Conservation (phyloP, 768 basidiomycete genomes). For the Lactifluus pinguis region DNA sequence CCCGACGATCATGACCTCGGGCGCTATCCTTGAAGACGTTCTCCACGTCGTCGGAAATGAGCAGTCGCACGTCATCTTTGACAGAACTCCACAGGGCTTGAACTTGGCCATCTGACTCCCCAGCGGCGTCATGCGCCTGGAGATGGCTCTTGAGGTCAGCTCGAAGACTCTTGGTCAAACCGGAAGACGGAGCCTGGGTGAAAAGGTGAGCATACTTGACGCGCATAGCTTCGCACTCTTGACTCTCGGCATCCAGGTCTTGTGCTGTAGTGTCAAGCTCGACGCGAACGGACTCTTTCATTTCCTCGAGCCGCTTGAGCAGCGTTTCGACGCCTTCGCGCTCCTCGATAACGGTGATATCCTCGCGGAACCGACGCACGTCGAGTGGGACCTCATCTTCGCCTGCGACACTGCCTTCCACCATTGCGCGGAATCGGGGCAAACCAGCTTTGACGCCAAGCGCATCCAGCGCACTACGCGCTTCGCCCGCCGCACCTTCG, state of each 20-base stretch:
- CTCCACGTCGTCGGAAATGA: constrained; percentile 54
- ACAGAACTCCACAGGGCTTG: constrained; percentile 62
- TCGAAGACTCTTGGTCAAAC: constrained; percentile 58
- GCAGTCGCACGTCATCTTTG: constrained; percentile 49
- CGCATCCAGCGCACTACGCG: constrained; percentile 68
- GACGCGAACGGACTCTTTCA: constrained; percentile 47
- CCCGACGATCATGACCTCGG: constrained; percentile 29
- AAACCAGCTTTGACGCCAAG: constrained; percentile 70
- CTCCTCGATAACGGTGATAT: constrained; percentile 61
- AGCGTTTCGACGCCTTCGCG: constrained; percentile 57
- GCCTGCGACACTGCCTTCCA: constrained; percentile 51
- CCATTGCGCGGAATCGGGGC: constrained; percentile 60
- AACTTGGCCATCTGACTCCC: constrained; percentile 71
- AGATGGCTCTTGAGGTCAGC: constrained; percentile 74
- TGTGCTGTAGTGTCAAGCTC: constrained; percentile 55
- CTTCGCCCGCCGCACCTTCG: constrained; percentile 76
- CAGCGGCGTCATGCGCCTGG: constrained; percentile 65
- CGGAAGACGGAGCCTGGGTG: constrained; percentile 78
- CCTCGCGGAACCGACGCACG: constrained; percentile 64
- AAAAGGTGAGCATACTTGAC: constrained; percentile 82
- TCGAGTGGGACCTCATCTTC: constrained; percentile 63
- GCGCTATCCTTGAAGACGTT: constrained; percentile 51
- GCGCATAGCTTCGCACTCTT: constrained; percentile 82
- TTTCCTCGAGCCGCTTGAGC: constrained; percentile 46
- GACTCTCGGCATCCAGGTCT: constrained; percentile 73